Base-by-base conservation (phyloP, 2,329 filamentous ascomycete species). In the Trichophyton schoenleinii region DNA sequence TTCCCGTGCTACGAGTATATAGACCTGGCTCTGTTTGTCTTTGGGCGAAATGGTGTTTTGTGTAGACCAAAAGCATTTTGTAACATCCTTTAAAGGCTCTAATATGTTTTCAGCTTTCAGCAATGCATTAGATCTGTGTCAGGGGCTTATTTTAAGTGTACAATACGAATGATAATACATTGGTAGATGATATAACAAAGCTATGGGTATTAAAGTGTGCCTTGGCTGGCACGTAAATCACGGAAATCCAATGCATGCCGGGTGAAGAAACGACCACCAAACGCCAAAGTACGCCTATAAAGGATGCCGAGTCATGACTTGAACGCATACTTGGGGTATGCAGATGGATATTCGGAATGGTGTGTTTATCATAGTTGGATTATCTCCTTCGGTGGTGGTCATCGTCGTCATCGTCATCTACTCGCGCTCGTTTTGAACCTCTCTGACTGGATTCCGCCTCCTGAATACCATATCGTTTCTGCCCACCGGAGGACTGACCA, bases 391-490 rank as follows among this genome's bases (percentile, higher is more conserved):
- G 59, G 55, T 59, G 57, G 25, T 57, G 58, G 31, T 63, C 60
- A 13, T 63, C 64, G 22, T 64, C 58, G 46, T 62, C 64, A 31
- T 73, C 74, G 63, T 89, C 87, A 28, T 92, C 88, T 25, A 92
- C 83, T 67, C 87, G 84, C 22, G 87, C 87, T 68, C 88, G 83
- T 79, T 96, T 96, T 18, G 72, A 73, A 41, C 72, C 71, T 22
- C 73, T 70, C 49, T 71, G 68, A 3, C 70, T 70, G 1, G 61
- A 60, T 46, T 64, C 72, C 8, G 67, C 71, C 65, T 76, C 74
- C 67, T 76, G 73, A 20, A 77, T 75, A 22, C 74, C 74, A 63
- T 76, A 76, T 61, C 74, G 73, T 66, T 77, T 77, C 68, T 75
- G 72, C 55, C 76, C 69, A 66, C 80, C 77, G 62, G 77, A 80